Base-by-base conservation (phyloP, 202 grass and related monocot genomes). In the Alloteropsis angusta region DNA sequence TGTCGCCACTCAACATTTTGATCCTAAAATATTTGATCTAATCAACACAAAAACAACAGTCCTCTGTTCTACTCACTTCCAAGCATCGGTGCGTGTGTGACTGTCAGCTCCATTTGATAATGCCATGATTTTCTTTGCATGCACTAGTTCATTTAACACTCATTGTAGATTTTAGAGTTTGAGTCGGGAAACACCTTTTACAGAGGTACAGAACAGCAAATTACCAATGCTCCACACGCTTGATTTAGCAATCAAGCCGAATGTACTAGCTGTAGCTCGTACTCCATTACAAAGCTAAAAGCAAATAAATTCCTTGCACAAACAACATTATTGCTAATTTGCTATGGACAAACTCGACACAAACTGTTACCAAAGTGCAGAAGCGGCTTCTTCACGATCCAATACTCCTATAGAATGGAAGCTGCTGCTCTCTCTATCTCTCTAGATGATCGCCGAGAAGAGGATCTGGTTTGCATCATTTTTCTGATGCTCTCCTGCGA, bases 391-490 rank as follows among this genome's bases (percentile, higher is more conserved):
- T 35, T 35, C 34, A 35, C 48, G 48, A 52, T 7, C n/a, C 7
- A 19, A 5, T n/a, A 50, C 6, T n/a, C 47, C 47, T n/a, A n/a
- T n/a, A n/a, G n/a, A 2, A 50, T 50, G 47, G 47, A 18, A 50
- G 32, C 58, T 54, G 81, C 34, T 35, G n/a, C n/a, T n/a, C n/a
- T n/a, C n/a, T n/a, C n/a, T n/a, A n/a, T n/a, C 64, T 79, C 82
- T 88, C 65, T 87, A 85, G 46, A 90, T 75, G 36, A 97, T 71
- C 22, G 94, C 43, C 0, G 89, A 87, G 77, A 97, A 90, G 41
- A 97, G 65, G 73, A 94, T 87, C 75, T 92, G 78, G 71, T 97
- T 94, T 35, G 87, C 86, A 70, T 92, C 87, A 36, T 81, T 74
- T 35, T 49, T 68, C n/a, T 83, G 78, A 7, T 60, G 77, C 22